Base-by-base conservation (phyloP, 805 yeast species). In the Candida qinlingensis region DNA sequence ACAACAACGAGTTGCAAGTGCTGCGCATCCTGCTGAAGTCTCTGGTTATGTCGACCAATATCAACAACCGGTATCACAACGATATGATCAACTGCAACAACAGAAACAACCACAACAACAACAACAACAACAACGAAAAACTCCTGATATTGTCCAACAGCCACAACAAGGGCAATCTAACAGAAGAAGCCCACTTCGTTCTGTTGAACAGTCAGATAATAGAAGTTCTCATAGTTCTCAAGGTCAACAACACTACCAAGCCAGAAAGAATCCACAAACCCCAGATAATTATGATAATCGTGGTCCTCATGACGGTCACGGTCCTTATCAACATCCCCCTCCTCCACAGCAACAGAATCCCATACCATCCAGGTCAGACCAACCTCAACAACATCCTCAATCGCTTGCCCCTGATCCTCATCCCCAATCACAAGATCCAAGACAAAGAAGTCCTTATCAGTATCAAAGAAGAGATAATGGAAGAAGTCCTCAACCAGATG, bases 41-140 rank as follows among this genome's bases (percentile, higher is more conserved):
- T 19, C 19, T 19, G 19, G 19, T 19, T 19, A 19, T 19, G 19
- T 2, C 19, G 19, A 19, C 2, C 19, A 19, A 19, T 19, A 19
- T 19, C 42, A 36, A 31, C 41, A 35, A 37, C n/a, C 28, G 47
- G 7, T 47, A 36, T 27, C 26, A n/a, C 38, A n/a, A 36, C 41
- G 30, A 2, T 12, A 26, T 5, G 13, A 31, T 11, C 48, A 39
- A 19, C 42, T 31, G 7, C 28, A 30, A 31, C 42, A 46, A 26
- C 47, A 38, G 30, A 44, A 41, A 37, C 19, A 19, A 19, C 19
- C 19, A 19, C 19, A 19, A 19, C 19, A 2, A 19, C 19, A 19
- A n/a, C n/a, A n/a, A 45, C 47, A 37, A 51, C 42, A 37, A 48
- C 34, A 19, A 11, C 34, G 56, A 37, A 51, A 51, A 36, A 49